phyloP scores from a whole-genome alignment of 2,329 filamentous ascomycete species.

The Aspergillus fructus region DNA sequence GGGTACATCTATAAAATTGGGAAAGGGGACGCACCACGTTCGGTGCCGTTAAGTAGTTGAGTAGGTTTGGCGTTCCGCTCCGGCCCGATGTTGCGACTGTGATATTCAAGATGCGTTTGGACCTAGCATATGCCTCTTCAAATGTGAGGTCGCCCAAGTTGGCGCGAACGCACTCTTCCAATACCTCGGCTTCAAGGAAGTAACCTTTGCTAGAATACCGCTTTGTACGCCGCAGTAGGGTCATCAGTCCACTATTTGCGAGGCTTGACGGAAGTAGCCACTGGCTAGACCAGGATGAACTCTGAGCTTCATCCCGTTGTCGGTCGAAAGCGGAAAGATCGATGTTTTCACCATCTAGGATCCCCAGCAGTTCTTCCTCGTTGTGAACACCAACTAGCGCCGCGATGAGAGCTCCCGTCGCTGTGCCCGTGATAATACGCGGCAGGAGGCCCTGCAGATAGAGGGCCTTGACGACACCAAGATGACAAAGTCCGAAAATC shows the following conservation, averaged over 20 bases:
- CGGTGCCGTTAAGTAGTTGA: conserved; percentile 91
- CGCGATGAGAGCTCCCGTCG: conserved; percentile 84
- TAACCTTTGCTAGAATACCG: conserved; percentile 76
- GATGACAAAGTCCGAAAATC: conserved; percentile 85
- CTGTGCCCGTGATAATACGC: conserved; percentile 86
- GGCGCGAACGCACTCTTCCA: conserved; percentile 79
- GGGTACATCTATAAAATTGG: not conserved
- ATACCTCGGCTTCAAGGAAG: conserved; percentile 75
- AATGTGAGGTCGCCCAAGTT: conserved; percentile 91
- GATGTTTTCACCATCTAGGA: conserved; percentile 76
- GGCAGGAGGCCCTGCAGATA: conserved; percentile 78
- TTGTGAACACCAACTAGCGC: conserved; percentile 85
- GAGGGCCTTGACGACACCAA: conserved; percentile 86
- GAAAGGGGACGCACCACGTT: conserved; percentile 68
- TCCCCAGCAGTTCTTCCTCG: conserved; percentile 75
- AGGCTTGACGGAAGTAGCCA: conserved; percentile 23
- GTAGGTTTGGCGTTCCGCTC: conserved; percentile 74
- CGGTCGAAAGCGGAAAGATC: conserved; percentile 75
- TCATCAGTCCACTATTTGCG: conserved; percentile 50
- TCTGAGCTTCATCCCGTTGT: conserved; percentile 27
- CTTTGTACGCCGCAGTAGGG: conserved; percentile 63
- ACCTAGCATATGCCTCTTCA: conserved; percentile 83
- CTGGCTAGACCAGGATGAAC: conserved; percentile 3
- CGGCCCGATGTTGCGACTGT: conserved; percentile 76
- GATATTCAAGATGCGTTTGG: conserved; percentile 86